Evolutionary conservation across 352 stramenopile genomes (phyloP), one percentile per base, ranked within the genome.

Genomic region (Phytopythium ostracodes): DNA sequence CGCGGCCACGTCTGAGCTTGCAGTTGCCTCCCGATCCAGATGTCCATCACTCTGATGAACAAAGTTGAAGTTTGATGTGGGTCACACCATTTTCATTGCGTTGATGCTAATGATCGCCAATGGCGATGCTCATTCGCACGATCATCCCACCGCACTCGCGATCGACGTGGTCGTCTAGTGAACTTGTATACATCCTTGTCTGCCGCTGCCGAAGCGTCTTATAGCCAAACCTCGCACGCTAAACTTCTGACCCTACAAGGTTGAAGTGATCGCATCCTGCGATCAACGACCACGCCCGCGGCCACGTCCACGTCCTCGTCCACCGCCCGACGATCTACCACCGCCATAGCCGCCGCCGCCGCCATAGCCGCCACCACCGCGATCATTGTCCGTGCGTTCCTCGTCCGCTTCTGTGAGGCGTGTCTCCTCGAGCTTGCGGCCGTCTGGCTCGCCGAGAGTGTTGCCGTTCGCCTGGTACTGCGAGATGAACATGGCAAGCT

Each of bases 401-500:
- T 93, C 84, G 20, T 93, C 84, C 5, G 59, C 77, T 51, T 68
- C 64, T 0, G 76, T 87, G 35, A 93, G 67, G 54, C 87, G 77
- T 4, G 84, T 87, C 52, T 93, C 84, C 59, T 93, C 68, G 2
- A 93, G 67, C 56, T 88, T 88, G 18, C 84, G 71, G 15, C 77
- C 84, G 11, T 78, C 76, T 0, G 81, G 81, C 50, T 93, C 84
- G 22, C 57, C 72, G 31, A 91, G 57, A 20, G 47, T 62, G 57
- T 75, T 88, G n/a, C 74, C 59, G 33, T 85, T 89, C 25, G 77
- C 63, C 25, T 90, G 66, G 56, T 93, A 93, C 56, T 91, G 73
- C 7, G 60, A 80, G 46, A 93, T 77, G 64, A 91, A 80, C 65
- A 89, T 88, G 59, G 87, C 72, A 4, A 93, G 72, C 58, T 91